phyloP scores from a whole-genome alignment of 1,284 basidiomycete species.

The Sporisorium graminicola region DNA sequence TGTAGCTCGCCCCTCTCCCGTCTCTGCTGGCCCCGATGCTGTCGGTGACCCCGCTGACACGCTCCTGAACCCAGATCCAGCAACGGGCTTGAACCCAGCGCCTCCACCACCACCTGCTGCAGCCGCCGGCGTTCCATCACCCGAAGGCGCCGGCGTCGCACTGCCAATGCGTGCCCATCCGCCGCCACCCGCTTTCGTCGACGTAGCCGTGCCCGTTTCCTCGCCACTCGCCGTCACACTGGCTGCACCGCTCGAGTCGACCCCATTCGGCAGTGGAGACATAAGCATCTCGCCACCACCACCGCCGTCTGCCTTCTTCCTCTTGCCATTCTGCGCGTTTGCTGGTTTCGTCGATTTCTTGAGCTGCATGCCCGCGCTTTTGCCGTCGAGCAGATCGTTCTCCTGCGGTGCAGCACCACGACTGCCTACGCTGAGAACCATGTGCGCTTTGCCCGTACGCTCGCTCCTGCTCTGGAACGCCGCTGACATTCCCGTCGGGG shows the following conservation, averaged over 20 bases:
- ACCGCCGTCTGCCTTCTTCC: conserved; percentile 7
- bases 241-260: conserved; percentile 4
- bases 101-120: neutral
- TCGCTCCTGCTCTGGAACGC: conserved; percentile 64
- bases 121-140: neutral
- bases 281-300: conserved; percentile 11
- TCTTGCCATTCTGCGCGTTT: neutral
- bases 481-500: conserved; percentile 61
- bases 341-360: conserved; percentile 12
- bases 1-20: neutral
- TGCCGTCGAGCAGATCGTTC: conserved; percentile 54
- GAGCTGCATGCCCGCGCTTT: conserved; percentile 24
- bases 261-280: neutral
- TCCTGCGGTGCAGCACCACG: conserved; percentile 63
- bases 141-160: conserved; percentile 29
- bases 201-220: conserved; percentile 5
- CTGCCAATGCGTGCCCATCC: conserved; percentile 47
- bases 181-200: conserved; percentile 30
- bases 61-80: conserved; percentile 5
- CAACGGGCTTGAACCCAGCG: conserved; percentile 18
- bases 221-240: conserved; percentile 14
- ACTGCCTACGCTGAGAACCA: conserved; percentile 67
- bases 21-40: conserved; percentile 3
- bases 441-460: conserved; percentile 67
- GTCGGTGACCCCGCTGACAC: conserved; percentile 4